A percentile compares a stretch with the other conserved stretches of the same genome.
Evolutionary conservation across 768 basidiomycete genomes (phyloP).

Genomic region (Naganishia vaughanmartiniae): DNA sequence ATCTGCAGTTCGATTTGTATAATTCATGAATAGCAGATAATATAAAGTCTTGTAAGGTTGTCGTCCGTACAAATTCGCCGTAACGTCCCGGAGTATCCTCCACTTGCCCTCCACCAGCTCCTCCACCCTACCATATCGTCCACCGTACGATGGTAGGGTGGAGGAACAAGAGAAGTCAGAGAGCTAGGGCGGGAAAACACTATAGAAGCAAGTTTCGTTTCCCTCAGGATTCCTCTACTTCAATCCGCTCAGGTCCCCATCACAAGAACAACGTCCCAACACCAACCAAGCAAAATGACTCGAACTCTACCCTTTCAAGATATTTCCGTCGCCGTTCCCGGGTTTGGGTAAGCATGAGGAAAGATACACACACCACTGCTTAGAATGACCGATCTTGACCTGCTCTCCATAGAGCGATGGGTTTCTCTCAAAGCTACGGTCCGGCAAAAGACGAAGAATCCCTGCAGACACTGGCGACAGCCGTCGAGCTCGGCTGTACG

Average conservation of each 20-base stretch:
- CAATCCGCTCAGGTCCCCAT: no score
- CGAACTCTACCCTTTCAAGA: conserved; percentile 28
- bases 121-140: background rate
- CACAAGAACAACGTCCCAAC: background rate
- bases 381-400: background rate
- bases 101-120: background rate
- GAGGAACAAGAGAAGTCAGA: no score
- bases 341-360: conserved; percentile 22
- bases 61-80: background rate
- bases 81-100: background rate
- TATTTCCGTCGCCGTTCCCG: conserved; percentile 27
- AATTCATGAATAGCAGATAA: no score
- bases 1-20: no score
- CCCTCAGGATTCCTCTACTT: no score
- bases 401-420: conserved; percentile 35
- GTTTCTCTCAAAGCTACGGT: conserved; percentile 33
- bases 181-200: background rate
- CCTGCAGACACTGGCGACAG: conserved; percentile 31
- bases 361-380: no score
- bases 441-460: conserved; percentile 30
- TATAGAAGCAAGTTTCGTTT: background rate
- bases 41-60: no score
- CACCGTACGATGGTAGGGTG: no score
- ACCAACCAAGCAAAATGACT: conserved; percentile 16
- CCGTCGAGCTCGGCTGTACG: conserved; percentile 40